Base-by-base conservation (phyloP, 257 asterid genomes). In the Paraleonurus japonicus region DNA sequence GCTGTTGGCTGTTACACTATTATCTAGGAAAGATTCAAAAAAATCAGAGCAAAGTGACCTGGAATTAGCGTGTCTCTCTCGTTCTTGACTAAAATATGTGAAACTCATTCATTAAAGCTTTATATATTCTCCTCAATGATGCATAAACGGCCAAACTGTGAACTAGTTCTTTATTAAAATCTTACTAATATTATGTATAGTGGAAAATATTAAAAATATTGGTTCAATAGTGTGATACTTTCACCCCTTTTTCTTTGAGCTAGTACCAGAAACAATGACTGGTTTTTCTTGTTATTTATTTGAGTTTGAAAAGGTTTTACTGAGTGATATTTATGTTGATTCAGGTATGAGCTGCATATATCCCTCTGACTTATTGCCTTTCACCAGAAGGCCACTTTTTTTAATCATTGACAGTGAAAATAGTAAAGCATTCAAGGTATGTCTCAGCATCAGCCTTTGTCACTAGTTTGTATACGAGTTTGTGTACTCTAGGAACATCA, bases 351-450 rank as follows among this genome's bases (percentile, higher is more conserved):
- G 80, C 81, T 89, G 90, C 83, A 84, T 94, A 67, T 94, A 88
- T 80, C 99, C 99, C 57, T 81, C 88, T 73, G 99, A 94, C 79
- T 64, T 94, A 41, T 57, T 90, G 77, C 96, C 99, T 73, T 94
- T 94, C 82, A 94, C 99, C 58, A 88, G 99, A 84, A 89, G 95
- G 67, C 96, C 98, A 51, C 89, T 94, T 70, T 89, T 94, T 79
- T 70, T 94, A 50, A 78, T 94, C 61, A 85, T 94, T 58, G 99
- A 94, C 87, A 88, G 99, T 62, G 95, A 92, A 77, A 81, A 73
- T 61, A 89, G 98, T 80, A 83, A 85, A 82, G 84, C 90, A 70
- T 94, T 89, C 87, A 88, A 80, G 96, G 99, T 82, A 85, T 69
- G 85, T 67, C 69, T 76, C 67, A 51, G 28, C 27, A 11, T 75